These are phyloP conservation scores for Fusarium anguioides DNA, from an alignment of 2,329 filamentous ascomycete genomes.

Conservation along the genomic window DNA sequence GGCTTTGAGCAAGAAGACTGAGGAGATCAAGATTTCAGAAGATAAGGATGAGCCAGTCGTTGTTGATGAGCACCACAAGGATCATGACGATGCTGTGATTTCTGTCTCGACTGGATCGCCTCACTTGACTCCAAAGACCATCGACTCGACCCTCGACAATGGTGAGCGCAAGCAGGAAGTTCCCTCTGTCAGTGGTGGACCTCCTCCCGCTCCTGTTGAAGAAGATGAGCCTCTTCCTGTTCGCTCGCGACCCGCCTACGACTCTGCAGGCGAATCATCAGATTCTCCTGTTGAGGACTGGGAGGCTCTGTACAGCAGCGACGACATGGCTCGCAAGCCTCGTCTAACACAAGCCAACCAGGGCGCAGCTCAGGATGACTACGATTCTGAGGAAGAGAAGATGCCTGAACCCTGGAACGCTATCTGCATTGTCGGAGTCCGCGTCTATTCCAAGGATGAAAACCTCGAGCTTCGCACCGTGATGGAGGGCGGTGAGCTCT, in stretches of 20 bases:
- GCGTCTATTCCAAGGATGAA: constrained; percentile 70
- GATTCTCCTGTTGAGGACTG: constrained; percentile 70
- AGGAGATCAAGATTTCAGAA: constrained; percentile 16
- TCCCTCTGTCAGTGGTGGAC: constrained; percentile 43
- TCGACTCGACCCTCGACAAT: constrained; percentile 41
- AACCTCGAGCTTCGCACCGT: constrained; percentile 65
- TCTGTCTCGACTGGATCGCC: constrained; percentile 50
- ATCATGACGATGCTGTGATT: constrained; percentile 40
- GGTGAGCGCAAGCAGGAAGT: constrained; percentile 51
- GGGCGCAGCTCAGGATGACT: constrained; percentile 51
- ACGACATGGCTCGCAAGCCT: constrained; percentile 66
- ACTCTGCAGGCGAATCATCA: constrained; percentile 66
- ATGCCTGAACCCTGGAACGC: constrained; percentile 71
- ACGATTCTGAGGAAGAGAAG: constrained; percentile 68
- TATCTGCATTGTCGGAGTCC: constrained; percentile 68
- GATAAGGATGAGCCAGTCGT: constrained; percentile 27
- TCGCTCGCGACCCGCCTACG: constrained; percentile 49
- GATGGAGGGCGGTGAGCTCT: constrained; percentile 65
- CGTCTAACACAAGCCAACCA: constrained; percentile 53
- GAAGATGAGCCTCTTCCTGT: constrained; percentile 30
- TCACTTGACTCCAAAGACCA: constrained; percentile 48
- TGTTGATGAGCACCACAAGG: constrained; percentile 24
- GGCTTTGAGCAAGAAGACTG: constrained; percentile 33
- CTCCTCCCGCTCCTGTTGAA: constrained; percentile 39
- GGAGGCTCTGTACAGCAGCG: constrained; percentile 68